These are phyloP conservation scores for Beauveria sp. DNA, from an alignment of 2,329 filamentous ascomycete genomes.

Conservation along the genomic window DNA sequence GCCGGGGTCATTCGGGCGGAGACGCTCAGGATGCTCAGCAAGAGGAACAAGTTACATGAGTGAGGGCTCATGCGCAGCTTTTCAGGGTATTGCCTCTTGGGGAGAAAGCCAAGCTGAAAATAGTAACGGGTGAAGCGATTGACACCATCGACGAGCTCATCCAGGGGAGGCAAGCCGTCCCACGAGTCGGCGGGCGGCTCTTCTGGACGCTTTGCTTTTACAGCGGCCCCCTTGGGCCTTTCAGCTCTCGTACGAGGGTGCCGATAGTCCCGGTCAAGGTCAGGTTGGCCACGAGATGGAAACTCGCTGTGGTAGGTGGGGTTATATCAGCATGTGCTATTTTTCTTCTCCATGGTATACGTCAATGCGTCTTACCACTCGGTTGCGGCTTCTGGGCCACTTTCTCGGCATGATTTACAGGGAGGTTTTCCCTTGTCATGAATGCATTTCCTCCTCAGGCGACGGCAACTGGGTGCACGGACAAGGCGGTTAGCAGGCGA, in stretches of 20 bases:
- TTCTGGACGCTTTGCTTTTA: constrained; percentile 24
- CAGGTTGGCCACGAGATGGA: constrained; percentile 43
- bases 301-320: constrained; percentile 34
- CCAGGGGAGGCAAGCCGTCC: constrained; percentile 41
- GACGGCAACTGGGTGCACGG: constrained; percentile 37
- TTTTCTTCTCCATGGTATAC: not conserved
- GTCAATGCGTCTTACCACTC: constrained; percentile 39
- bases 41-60: constrained; percentile 46
- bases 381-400: constrained; percentile 35
- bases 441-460: constrained; percentile 49
- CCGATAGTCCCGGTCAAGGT: constrained; percentile 48
- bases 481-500: not conserved
- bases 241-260: constrained; percentile 46
- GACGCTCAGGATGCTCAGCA: constrained; percentile 48
- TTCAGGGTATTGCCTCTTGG: constrained; percentile 42
- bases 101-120: constrained; percentile 53
- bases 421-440: constrained; percentile 41
- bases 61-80: constrained; percentile 38
- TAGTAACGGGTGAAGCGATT: constrained; percentile 47
- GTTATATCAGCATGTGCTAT: not conserved
- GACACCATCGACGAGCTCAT: constrained; percentile 44
- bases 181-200: constrained; percentile 30
- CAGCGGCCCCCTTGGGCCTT: constrained; percentile 34
- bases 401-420: constrained; percentile 44
- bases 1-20: constrained; percentile 47